Base-by-base conservation (phyloP, 192 early-diverging fungal species). In the Globomyces pollinis-pini region DNA sequence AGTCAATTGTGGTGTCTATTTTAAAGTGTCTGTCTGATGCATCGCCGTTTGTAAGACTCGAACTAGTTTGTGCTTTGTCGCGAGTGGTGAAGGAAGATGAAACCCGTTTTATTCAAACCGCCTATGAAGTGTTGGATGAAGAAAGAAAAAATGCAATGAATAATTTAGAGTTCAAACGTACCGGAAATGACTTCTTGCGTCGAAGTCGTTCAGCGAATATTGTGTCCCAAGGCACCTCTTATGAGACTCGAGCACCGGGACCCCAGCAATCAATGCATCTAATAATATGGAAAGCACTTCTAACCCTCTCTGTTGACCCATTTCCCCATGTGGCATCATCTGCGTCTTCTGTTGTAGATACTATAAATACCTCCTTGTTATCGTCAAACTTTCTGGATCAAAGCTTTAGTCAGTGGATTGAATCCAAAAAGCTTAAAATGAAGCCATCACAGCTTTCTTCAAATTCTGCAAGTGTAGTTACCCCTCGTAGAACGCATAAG, bases 31-130 rank as follows among this genome's bases (percentile, higher is more conserved):
- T 84, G 13, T 64, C 81, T 7, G 95, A 98, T 68, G 90, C 85
- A 26, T 88, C 86, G 12, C 91, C 93, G 18, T 78, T 94, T 60
- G 95, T 98, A 11, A 80, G 95, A 34, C 80, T 83, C 61, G 93
- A 98, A 65, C 79, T 95, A 5, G 90, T 88, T 28, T 67, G 82
- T 32, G 76, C 84, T 11, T 70, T 98, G 16, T 88, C 88, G 9
- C 71, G 79, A 36, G 71, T 89, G 29, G 88, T 92, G 11, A 69
- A 81, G 55, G 75, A 84, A n/a, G 83, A 90, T 32, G 60, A 72
- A 44, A 69, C 70, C 13, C 71, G 80, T 8, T 86, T 90, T 52
- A 71, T 88, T 21, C 59, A 67, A 15, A 86, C 86, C 0, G 87
- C 91, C 0, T 65, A 51, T 59, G 87, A 80, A 58, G 34, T 59